phyloP scores from a whole-genome alignment of 2,329 filamentous ascomycete species.

The Tolypocladium ophioglossoides region DNA sequence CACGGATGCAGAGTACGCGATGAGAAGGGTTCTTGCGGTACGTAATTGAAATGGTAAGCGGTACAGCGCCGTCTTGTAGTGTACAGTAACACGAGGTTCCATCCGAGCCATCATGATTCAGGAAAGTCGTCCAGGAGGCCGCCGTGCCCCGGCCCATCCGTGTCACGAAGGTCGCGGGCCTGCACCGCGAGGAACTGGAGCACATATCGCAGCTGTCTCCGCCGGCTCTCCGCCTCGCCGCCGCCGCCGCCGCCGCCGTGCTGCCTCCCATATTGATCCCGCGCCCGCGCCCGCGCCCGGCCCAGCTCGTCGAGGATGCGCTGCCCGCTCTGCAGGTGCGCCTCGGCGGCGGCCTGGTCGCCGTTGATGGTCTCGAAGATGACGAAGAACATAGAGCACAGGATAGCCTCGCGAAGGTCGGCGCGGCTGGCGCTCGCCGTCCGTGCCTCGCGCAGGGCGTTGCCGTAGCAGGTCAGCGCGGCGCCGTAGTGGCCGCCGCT shows the following conservation, averaged over 20 bases:
- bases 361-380: conserved; percentile 27
- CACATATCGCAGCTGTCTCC: conserved; percentile 8
- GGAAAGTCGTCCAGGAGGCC: conserved; percentile 1
- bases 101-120: neutral
- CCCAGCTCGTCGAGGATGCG: conserved; percentile 24
- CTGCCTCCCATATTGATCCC: neutral
- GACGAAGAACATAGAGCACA: conserved; percentile 26
- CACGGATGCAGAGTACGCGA: neutral
- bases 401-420: conserved; percentile 16
- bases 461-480: conserved; percentile 22
- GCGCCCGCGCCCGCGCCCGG: neutral
- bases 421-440: conserved; percentile 7
- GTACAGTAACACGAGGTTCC: neutral
- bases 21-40: neutral
- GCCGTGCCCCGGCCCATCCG: neutral
- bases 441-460: conserved; percentile 18
- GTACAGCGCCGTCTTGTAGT: neutral
- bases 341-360: conserved; percentile 21
- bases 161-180: conserved; percentile 1
- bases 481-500: conserved; percentile 16
- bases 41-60: neutral
- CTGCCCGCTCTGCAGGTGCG: conserved; percentile 25
- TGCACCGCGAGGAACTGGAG: conserved; percentile 11
- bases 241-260: too few species aligned
- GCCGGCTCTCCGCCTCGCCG: conserved; percentile 2